Percentiles rank a stretch among this genome's conserved stretches.
phyloP scores from a whole-genome alignment of 2,329 filamentous ascomycete genomes.

The Fusarium subtropicale region DNA sequence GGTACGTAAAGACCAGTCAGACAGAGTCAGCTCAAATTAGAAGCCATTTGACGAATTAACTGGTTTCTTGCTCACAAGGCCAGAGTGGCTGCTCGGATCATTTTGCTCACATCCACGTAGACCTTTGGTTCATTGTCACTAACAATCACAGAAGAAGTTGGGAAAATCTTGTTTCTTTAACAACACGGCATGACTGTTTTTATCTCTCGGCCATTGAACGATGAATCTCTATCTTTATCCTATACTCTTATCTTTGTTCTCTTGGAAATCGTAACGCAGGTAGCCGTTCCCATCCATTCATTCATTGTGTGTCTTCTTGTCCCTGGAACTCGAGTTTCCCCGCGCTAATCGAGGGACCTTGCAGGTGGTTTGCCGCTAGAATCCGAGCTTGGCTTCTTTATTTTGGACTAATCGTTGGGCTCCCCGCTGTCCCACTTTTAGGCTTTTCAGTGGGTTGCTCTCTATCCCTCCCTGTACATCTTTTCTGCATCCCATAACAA shows the following conservation, averaged over 20 bases:
- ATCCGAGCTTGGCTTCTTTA: slow-evolving; percentile 10
- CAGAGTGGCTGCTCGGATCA: background rate
- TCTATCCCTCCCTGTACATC: background rate
- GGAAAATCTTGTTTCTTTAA: slow-evolving; percentile 11
- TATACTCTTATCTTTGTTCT: background rate
- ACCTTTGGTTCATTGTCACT: background rate
- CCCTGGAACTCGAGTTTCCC: slow-evolving; percentile 15
- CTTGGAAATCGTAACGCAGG: background rate
- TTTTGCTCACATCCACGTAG: slow-evolving; percentile 16
- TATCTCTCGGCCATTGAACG: no score
- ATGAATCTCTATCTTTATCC: background rate
- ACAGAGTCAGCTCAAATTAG: background rate
- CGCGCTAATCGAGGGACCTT: slow-evolving; percentile 41
- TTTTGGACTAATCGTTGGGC: slow-evolving; percentile 14
- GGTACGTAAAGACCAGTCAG: background rate
- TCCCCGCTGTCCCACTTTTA: slow-evolving; percentile 14
- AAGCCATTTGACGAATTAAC: no score
- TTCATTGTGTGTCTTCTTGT: background rate
- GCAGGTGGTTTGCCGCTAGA: slow-evolving; percentile 38
- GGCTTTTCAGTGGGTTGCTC: background rate
- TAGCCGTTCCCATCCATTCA: background rate
- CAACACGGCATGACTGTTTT: background rate
- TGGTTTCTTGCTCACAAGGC: background rate
- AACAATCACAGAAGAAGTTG: slow-evolving; percentile 15
- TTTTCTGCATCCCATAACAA: slow-evolving; percentile 3